Conservation (phyloP, 2,329 filamentous ascomycete genomes). For the Fusarium sp. region DNA sequence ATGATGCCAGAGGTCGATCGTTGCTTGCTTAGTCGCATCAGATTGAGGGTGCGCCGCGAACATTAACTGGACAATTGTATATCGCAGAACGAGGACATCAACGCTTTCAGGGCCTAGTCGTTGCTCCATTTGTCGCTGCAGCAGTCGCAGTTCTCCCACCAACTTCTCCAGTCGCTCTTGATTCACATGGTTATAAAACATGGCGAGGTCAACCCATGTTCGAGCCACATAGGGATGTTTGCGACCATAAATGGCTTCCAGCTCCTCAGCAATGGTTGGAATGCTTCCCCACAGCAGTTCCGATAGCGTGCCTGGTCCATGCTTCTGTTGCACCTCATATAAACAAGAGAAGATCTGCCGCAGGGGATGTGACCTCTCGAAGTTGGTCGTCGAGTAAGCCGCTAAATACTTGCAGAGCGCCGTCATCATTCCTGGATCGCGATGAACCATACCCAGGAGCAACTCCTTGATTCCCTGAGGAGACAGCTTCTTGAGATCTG, state of each 20-base stretch:
- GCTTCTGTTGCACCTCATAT: conserved; percentile 57
- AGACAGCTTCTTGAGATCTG: conserved; percentile 54
- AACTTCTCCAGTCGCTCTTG: conserved; percentile 50
- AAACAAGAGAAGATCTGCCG: conserved; percentile 54
- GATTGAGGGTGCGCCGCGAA: conserved; percentile 48
- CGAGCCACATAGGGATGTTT: conserved; percentile 55
- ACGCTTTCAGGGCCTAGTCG: conserved; percentile 44
- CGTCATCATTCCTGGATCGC: conserved; percentile 56
- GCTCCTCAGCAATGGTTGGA: conserved; percentile 54
- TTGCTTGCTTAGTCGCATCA: conserved; percentile 48
- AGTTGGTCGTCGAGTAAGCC: conserved; percentile 54
- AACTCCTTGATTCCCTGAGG: conserved; percentile 55
- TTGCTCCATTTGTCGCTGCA: conserved; percentile 50
- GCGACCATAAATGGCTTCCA: conserved; percentile 55
- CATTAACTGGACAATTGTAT: conserved; percentile 53
- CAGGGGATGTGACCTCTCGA: conserved; percentile 54
- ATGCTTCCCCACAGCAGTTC: conserved; percentile 54
- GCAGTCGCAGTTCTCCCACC: conserved; percentile 48
- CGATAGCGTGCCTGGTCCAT: conserved; percentile 53
- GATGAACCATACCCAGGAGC: conserved; percentile 54
- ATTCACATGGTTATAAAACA: conserved; percentile 51
- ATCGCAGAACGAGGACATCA: conserved; percentile 52
- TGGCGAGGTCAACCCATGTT: conserved; percentile 53
- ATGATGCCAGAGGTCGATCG: conserved; percentile 50
- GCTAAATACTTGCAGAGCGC: conserved; percentile 57